These are phyloP conservation scores for Termitomyces eurrhizus DNA, from an alignment of 768 basidiomycete genomes.

Conservation along the genomic window DNA sequence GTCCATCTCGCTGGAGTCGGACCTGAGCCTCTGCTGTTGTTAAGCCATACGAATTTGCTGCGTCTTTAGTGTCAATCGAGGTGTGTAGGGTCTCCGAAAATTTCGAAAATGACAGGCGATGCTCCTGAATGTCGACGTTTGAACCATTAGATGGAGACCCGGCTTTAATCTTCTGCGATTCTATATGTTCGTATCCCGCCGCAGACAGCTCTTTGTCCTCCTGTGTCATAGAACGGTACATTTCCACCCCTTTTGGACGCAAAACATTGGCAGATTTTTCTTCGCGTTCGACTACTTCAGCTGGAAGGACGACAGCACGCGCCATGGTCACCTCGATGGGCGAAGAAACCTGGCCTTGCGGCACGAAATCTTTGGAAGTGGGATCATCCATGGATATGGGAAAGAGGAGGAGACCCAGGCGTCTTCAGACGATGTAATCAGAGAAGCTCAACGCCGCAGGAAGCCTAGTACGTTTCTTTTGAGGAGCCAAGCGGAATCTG, in stretches of 20 bases:
- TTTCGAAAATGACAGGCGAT: conserved; percentile 38
- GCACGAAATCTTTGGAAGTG: conserved; percentile 11
- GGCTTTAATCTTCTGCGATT: conserved; percentile 37
- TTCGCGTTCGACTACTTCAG: conserved; percentile 31
- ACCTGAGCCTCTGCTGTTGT: conserved; percentile 46
- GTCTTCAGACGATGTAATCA: background rate
- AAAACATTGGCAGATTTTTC: conserved; percentile 30
- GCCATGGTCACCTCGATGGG: conserved; percentile 28
- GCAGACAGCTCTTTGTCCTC: conserved; percentile 64
- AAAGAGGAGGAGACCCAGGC: background rate
- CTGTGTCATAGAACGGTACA: conserved; percentile 60
- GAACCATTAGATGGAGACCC: conserved; percentile 25
- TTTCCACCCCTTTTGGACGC: conserved; percentile 53
- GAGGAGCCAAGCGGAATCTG: background rate
- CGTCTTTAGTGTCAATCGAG: conserved; percentile 49
- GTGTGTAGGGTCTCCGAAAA: conserved; percentile 42
- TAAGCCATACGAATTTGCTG: conserved; percentile 47
- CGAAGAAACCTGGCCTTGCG: conserved; percentile 11
- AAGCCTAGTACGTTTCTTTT: background rate
- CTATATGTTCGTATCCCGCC: conserved; percentile 65
- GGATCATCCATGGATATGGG: conserved; percentile 18
- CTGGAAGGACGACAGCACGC: conserved; percentile 51
- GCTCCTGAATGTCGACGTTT: conserved; percentile 58
- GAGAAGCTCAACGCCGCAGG: background rate
- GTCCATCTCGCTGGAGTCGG: conserved; percentile 55